These are phyloP conservation scores for Termitomyces sp. DNA, from an alignment of 768 basidiomycete genomes.

Conservation along the genomic window DNA sequence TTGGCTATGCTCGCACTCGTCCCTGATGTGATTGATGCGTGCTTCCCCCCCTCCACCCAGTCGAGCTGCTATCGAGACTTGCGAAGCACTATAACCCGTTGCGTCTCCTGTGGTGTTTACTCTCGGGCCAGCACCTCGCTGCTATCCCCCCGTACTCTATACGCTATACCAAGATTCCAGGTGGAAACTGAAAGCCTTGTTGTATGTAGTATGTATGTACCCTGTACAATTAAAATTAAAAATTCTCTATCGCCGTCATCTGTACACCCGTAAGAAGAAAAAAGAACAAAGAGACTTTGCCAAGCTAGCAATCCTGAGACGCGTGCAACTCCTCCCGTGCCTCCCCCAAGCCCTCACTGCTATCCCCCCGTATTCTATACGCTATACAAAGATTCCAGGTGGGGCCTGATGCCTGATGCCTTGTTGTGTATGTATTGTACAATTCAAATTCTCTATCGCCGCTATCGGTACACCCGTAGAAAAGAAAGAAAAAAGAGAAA, in stretches of 20 bases:
- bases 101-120: slow-evolving; percentile 35
- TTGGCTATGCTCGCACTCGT: not conserved
- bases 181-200: not conserved
- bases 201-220: no score
- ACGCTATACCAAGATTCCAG: slow-evolving; percentile 25
- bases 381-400: slow-evolving; percentile 22
- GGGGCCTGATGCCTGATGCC: not conserved
- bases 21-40: not conserved
- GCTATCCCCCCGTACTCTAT: slow-evolving; percentile 42
- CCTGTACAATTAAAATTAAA: no score
- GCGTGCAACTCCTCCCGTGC: no score
- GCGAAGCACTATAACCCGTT: slow-evolving; percentile 31
- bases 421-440: no score
- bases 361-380: slow-evolving; percentile 29
- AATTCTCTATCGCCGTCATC: no score
- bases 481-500: no score
- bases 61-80: slow-evolving; percentile 42
- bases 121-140: slow-evolving; percentile 42
- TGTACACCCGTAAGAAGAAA: not conserved
- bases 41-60: slow-evolving; percentile 27
- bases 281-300: no score
- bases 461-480: not conserved
- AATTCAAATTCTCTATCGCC: no score
- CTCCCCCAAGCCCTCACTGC: no score
- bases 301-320: no score